These are phyloP conservation scores for Combretum micranthum DNA, from an alignment of 345 rosid species.

Conservation along the genomic window DNA sequence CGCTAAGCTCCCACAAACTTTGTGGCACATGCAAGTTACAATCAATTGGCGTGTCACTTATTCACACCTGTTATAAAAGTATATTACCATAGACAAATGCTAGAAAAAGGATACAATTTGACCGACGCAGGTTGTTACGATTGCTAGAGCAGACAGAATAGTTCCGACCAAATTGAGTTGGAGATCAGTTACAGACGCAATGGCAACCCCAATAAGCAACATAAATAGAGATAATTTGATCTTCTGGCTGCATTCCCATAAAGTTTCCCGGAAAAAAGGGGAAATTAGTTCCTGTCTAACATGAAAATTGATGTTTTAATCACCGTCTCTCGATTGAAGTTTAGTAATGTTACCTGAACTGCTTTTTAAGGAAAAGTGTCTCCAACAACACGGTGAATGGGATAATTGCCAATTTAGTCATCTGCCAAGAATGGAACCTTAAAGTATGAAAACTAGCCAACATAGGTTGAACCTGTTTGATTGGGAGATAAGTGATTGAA, in stretches of 20 bases:
- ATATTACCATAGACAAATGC: background rate
- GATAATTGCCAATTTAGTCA: slow-evolving; percentile 97
- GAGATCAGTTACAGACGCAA: slow-evolving; percentile 94
- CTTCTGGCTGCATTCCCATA: slow-evolving; percentile 52
- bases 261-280: background rate
- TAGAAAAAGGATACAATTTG: slow-evolving; percentile 71
- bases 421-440: slow-evolving; percentile 31
- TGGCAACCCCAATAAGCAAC: slow-evolving; percentile 75
- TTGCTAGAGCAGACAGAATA: slow-evolving; percentile 76
- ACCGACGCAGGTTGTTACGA: slow-evolving; percentile 85
- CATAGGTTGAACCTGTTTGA: background rate
- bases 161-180: slow-evolving; percentile 87
- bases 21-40: background rate
- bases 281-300: background rate
- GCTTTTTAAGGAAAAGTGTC: slow-evolving; percentile 83
- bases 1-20: background rate
- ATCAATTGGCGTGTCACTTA: background rate
- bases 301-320: background rate
- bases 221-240: slow-evolving; percentile 65
- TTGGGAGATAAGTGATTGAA: slow-evolving; percentile 2
- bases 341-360: slow-evolving; percentile 57
- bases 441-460: background rate
- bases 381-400: slow-evolving; percentile 95
- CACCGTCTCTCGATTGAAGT: background rate
- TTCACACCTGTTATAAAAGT: background rate